A percentile compares a stretch with the other conserved stretches of the same genome.
These are phyloP conservation scores for Erigeron canadensis DNA, from an alignment of 129 eudicot genomes.

Conservation along the genomic window DNA sequence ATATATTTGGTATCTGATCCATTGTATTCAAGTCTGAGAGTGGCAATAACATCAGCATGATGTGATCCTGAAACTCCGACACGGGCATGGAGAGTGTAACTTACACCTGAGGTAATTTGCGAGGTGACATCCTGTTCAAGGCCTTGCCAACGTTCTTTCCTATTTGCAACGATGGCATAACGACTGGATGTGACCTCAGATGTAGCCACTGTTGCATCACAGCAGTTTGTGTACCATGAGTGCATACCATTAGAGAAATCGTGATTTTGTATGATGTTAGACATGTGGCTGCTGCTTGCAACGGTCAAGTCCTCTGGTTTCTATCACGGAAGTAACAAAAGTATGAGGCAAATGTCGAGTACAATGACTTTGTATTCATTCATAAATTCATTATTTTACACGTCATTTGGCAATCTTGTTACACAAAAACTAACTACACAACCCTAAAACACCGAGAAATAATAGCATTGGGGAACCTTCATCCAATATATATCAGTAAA, in stretches of 20 bases:
- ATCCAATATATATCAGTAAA: too few species aligned
- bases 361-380: neutral
- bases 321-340: constrained; percentile 26
- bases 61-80: constrained; percentile 63
- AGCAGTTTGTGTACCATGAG: constrained; percentile 74
- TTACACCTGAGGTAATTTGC: constrained; percentile 48
- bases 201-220: constrained; percentile 52
- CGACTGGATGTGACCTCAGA: constrained; percentile 19
- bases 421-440: too few species aligned
- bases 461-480: too few species aligned
- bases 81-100: constrained; percentile 59
- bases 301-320: constrained; percentile 23
- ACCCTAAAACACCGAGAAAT: too few species aligned
- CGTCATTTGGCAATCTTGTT: too few species aligned
- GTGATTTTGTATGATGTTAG: constrained; percentile 58
- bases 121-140: constrained; percentile 86
- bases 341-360: neutral
- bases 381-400: too few species aligned
- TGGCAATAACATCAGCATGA: constrained; percentile 59
- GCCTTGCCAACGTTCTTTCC: constrained; percentile 89
- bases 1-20: constrained; percentile 54
- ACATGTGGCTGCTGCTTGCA: constrained; percentile 29
- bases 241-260: constrained; percentile 69
- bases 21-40: constrained; percentile 59
- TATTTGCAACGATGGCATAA: constrained; percentile 61